These are phyloP conservation scores for Cryptococcus wingfieldii DNA, from an alignment of 1,284 basidiomycete genomes.

Conservation along the genomic window DNA sequence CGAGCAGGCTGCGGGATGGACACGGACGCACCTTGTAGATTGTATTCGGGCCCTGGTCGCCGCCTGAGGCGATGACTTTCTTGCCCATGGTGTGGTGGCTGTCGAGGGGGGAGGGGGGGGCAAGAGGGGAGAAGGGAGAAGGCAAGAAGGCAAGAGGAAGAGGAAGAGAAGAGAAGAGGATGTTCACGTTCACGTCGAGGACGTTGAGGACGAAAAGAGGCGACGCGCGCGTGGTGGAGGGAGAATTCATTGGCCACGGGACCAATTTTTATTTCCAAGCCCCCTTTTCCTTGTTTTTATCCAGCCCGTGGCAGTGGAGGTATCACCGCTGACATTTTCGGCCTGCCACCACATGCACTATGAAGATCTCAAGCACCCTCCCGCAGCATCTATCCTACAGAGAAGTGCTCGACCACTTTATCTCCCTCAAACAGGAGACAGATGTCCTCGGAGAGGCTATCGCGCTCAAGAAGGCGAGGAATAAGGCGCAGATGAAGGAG, in stretches of 20 bases:
- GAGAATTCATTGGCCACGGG: not conserved
- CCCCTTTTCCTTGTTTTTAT: not conserved
- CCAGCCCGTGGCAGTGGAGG: constrained; percentile 2
- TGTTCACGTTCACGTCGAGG: too few species aligned
- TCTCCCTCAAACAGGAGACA: constrained; percentile 60
- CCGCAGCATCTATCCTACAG: constrained; percentile 77
- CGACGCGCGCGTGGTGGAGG: constrained; percentile 15
- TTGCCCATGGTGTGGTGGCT: constrained; percentile 22
- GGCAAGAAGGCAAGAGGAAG: too few species aligned
- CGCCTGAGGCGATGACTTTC: constrained; percentile 26
- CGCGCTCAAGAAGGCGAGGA: constrained; percentile 40
- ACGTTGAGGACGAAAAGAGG: not conserved
- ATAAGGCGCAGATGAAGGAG: constrained; percentile 10
- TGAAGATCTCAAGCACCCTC: constrained; percentile 68
- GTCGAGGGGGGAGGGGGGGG: too few species aligned
- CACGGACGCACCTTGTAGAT: constrained; percentile 31
- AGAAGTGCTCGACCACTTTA: constrained; percentile 76
- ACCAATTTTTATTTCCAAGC: not conserved
- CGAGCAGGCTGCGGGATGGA: not conserved
- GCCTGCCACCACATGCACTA: not conserved
- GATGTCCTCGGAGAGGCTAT: constrained; percentile 65
- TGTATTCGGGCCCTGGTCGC: constrained; percentile 31
- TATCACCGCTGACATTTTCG: not conserved
- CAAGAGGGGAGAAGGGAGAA: too few species aligned
- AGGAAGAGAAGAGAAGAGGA: too few species aligned